Evolutionary conservation across 2,329 filamentous ascomycete genomes (phyloP).

Genomic region (Emydomyces testavorans): DNA sequence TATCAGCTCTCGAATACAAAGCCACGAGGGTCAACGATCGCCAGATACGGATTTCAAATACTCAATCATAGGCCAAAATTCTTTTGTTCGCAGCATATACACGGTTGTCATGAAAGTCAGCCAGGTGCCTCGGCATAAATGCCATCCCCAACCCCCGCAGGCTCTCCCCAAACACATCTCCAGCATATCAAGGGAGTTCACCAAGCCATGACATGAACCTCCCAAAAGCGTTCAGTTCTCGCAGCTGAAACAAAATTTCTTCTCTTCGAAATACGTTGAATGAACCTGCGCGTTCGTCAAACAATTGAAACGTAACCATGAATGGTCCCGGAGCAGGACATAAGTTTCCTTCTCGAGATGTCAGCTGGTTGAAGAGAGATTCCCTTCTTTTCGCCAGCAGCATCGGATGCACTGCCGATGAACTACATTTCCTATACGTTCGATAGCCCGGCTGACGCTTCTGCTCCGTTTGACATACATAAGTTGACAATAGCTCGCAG

Average conservation of each 20-base stretch:
- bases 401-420: constrained; percentile 73
- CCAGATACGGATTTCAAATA: no score
- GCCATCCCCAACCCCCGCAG: no score
- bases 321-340: constrained; percentile 54
- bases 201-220: background rate
- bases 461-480: background rate
- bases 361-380: constrained; percentile 81
- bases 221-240: background rate
- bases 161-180: no score
- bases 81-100: no score
- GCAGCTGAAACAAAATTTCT: background rate
- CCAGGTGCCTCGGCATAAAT: no score
- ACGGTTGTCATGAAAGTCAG: no score
- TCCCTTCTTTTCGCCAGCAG: constrained; percentile 79
- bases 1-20: no score
- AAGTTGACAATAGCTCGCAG: constrained; percentile 34
- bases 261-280: background rate
- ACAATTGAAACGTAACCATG: constrained; percentile 26
- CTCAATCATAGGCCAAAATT: no score
- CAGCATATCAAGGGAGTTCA: constrained; percentile 1
- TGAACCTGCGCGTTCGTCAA: background rate
- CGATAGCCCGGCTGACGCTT: constrained; percentile 20
- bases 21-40: no score
- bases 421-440: constrained; percentile 89
- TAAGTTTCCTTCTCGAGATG: constrained; percentile 62